Evolutionary conservation across 352 stramenopile genomes (phyloP), one percentile per base, ranked within the genome.

Genomic region (Salisapilia sapeloensis): DNA sequence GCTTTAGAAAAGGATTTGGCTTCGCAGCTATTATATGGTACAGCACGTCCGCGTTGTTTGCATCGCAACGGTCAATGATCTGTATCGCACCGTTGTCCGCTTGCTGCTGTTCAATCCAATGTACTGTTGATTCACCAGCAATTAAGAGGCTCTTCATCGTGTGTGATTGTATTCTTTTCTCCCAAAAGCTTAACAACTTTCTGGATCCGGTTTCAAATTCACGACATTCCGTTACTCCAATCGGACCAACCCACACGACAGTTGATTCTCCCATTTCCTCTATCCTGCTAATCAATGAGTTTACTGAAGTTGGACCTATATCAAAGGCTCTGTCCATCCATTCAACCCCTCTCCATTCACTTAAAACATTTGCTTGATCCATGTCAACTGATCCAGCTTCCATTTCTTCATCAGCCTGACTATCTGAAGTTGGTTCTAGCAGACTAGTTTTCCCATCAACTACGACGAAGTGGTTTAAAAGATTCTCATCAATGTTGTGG

Each of bases 311-410:
- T 2, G 69, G 60, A 1, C 69, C 69, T 16, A 84, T 35, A 22
- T 84, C 69, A 27, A 78, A 66, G n/a, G 56, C 56, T 7, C 64
- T 57, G 14, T 49, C 53, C 4, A 52, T 78, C 64, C 69, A 84
- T 16, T 81, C 64, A 10, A 61, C 37, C 18, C 56, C 50, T 19
- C 24, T 9, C 31, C 20, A 21, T 28, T n/a, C 9, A 28, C 24
- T n/a, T n/a, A 28, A 9, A 28, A 12, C 24, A n/a, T n/a, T 28
- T n/a, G 24, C 9, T 9, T 28, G 24, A 9, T 18, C 11, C 2
- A 35, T 11, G 2, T 27, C 28, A 2, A 9, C 40, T 22, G 15
- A n/a, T 2, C 32, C 45, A 1, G 7, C 20, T 22, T 38, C 38
- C 1, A n/a, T n/a, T n/a, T n/a, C n/a, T n/a, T n/a, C n/a, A n/a